Evolutionary conservation across 169 alveolate species (phyloP).

Genomic region (Babesia microti): DNA sequence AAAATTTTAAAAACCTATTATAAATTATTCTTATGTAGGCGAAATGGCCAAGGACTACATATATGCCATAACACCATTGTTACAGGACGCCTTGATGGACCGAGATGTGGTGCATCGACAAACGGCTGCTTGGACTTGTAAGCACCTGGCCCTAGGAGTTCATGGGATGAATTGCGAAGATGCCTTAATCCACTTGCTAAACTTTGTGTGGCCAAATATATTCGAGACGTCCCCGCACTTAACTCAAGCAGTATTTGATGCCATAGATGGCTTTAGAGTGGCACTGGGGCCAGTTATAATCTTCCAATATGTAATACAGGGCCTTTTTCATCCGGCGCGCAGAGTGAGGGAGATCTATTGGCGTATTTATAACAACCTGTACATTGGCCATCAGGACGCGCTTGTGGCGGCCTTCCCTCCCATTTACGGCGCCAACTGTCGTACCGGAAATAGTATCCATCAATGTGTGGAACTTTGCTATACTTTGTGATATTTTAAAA

Average conservation of each 20-base stretch:
- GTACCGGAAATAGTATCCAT: too few species aligned
- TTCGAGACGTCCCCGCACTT: conserved; percentile 97
- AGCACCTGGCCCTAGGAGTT: conserved; percentile 94
- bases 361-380: conserved; percentile 95
- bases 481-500: too few species aligned
- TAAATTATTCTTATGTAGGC: conserved; percentile 7
- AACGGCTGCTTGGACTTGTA: conserved; percentile 96
- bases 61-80: conserved; percentile 89
- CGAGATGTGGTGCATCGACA: conserved; percentile 98
- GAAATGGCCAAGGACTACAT: conserved; percentile 91
- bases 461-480: too few species aligned
- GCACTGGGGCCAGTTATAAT: conserved; percentile 96
- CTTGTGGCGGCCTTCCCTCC: conserved; percentile 87
- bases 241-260: conserved; percentile 94
- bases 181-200: conserved; percentile 91
- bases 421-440: too few species aligned
- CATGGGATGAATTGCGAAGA: conserved; percentile 88
- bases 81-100: conserved; percentile 98
- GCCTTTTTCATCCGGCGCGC: conserved; percentile 99
- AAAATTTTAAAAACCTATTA: not conserved
- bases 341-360: conserved; percentile 96
- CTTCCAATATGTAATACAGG: conserved; percentile 88
- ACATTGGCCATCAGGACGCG: conserved; percentile 97
- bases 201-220: conserved; percentile 99
- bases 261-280: conserved; percentile 95